Conservation (phyloP, 345 rosid genomes). For the Kandelia obovata region DNA sequence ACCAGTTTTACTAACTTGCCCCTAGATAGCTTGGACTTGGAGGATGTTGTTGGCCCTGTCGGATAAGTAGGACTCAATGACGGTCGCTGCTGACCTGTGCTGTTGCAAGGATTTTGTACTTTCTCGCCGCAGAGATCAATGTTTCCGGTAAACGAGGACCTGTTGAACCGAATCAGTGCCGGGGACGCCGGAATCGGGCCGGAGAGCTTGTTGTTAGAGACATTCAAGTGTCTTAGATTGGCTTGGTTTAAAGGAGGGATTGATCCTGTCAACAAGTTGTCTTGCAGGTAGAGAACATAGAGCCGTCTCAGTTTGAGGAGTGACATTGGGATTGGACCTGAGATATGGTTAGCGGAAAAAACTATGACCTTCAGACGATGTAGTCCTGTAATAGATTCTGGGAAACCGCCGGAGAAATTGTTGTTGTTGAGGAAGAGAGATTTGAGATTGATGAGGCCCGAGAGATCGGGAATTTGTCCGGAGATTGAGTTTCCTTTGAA, state of each 20-base stretch:
- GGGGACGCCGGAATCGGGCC: constrained; percentile 71
- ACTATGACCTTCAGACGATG: constrained; percentile 73
- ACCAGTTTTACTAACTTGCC: background rate
- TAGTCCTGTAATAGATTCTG: constrained; percentile 52
- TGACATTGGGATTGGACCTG: constrained; percentile 65
- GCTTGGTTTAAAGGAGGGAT: constrained; percentile 81
- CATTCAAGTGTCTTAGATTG: constrained; percentile 75
- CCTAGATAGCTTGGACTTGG: constrained; percentile 33
- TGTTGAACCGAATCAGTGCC: constrained; percentile 62
- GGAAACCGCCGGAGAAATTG: constrained; percentile 73
- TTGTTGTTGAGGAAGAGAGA: constrained; percentile 63
- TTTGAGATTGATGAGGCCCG: constrained; percentile 73
- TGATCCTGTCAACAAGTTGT: constrained; percentile 53
- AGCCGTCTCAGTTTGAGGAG: constrained; percentile 54
- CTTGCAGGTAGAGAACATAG: constrained; percentile 56
- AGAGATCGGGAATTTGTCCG: constrained; percentile 65
- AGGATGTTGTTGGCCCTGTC: constrained; percentile 19
- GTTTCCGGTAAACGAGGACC: constrained; percentile 58
- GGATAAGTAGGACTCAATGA: constrained; percentile 29
- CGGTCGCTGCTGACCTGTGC: constrained; percentile 18
- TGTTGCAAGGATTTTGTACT: constrained; percentile 49
- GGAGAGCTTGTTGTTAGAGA: constrained; percentile 65
- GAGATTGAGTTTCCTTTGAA: constrained; percentile 80
- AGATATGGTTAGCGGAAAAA: constrained; percentile 50
- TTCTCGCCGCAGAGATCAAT: constrained; percentile 68